A percentile compares a stretch with the other conserved stretches of the same genome.
Conservation (phyloP, 257 asterid species). For the Mentha longifolia region DNA sequence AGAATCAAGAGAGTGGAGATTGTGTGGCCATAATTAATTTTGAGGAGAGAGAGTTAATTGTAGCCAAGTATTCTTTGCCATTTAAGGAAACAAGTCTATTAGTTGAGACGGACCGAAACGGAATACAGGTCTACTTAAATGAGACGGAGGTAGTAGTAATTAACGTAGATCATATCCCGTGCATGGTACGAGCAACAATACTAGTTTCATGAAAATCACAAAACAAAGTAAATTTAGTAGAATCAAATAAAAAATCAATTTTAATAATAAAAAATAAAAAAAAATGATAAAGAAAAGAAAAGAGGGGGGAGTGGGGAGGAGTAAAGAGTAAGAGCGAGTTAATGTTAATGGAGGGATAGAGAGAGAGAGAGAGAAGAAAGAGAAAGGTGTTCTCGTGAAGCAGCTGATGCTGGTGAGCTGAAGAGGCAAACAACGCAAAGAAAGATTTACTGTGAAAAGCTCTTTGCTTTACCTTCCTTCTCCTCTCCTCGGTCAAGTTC, state of each 20-base stretch:
- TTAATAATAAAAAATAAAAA: neutral
- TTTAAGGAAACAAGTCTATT: too few relatives aligned
- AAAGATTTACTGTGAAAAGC: neutral
- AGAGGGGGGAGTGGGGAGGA: neutral
- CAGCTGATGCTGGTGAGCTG: slow-evolving; percentile 34
- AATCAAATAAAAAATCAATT: too few relatives aligned
- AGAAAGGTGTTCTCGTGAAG: slow-evolving; percentile 50
- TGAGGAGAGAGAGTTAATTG: too few relatives aligned
- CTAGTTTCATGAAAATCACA: slow-evolving; percentile 20
- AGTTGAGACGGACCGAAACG: too few relatives aligned
- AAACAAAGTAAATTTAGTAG: neutral
- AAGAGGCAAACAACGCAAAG: neutral
- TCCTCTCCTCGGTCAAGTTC: slow-evolving; percentile 5
- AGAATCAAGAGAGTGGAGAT: too few relatives aligned
- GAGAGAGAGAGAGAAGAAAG: neutral
- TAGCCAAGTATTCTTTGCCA: too few relatives aligned
- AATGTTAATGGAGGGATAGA: slow-evolving; percentile 21
- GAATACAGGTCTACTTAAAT: too few relatives aligned
- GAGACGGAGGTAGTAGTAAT: too few relatives aligned
- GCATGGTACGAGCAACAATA: too few relatives aligned
- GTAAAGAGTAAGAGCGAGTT: neutral
- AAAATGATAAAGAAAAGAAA: slow-evolving; percentile 12
- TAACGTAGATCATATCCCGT: too few relatives aligned
- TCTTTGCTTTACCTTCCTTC: slow-evolving; percentile 22
- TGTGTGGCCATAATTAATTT: too few relatives aligned